phyloP scores from a whole-genome alignment of 1,284 basidiomycete genomes.

The Naganishia albida region DNA sequence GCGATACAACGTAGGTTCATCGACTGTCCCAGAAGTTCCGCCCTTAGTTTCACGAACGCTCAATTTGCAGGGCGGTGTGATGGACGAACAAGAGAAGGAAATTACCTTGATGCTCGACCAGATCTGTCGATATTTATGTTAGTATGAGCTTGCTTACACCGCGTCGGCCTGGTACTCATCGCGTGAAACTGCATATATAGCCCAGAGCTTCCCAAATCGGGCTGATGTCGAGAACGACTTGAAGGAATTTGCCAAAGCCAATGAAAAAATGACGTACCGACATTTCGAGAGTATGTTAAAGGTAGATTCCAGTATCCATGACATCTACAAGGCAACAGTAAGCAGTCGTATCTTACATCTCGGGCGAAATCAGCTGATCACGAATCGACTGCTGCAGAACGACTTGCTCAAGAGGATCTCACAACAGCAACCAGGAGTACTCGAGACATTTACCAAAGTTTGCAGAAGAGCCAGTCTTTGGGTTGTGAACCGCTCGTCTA shows the following conservation, averaged over 20 bases:
- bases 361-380: neutral
- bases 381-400: slow-evolving; percentile 56
- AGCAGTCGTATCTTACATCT: slow-evolving; percentile 42
- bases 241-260: slow-evolving; percentile 77
- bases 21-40: too few species aligned
- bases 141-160: slow-evolving; percentile 15
- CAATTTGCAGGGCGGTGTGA: slow-evolving; percentile 70
- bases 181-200: slow-evolving; percentile 47
- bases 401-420: slow-evolving; percentile 77
- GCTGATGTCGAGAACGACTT: slow-evolving; percentile 77
- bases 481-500: slow-evolving; percentile 78
- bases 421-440: slow-evolving; percentile 64
- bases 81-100: slow-evolving; percentile 72
- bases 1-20: slow-evolving; percentile 71
- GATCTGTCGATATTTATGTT: slow-evolving; percentile 63
- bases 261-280: slow-evolving; percentile 83
- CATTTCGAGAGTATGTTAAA: slow-evolving; percentile 79
- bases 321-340: slow-evolving; percentile 74
- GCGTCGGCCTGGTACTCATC: neutral
- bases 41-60: too few species aligned
- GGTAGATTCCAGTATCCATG: slow-evolving; percentile 76
- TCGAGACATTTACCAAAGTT: slow-evolving; percentile 71
- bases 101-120: slow-evolving; percentile 62
- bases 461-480: slow-evolving; percentile 71
- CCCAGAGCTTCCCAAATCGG: slow-evolving; percentile 63